phyloP scores from a whole-genome alignment of 331 rosid species.

The Cydonia oblonga region DNA sequence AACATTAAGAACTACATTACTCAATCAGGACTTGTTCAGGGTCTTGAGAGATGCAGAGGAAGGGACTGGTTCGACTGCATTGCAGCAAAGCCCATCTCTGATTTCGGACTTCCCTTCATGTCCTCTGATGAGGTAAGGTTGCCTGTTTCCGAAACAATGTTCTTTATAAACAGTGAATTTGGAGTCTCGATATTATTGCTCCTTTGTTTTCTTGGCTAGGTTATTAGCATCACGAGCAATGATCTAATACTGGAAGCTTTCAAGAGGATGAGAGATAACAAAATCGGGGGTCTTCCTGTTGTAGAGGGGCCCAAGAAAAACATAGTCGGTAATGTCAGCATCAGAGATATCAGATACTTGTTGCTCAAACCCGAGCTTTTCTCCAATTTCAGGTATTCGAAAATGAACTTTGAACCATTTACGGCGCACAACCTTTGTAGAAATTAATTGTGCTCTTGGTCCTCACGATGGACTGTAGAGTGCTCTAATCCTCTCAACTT shows the following conservation, averaged over 20 bases:
- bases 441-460: neutral
- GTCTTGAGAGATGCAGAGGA: slow-evolving; percentile 76
- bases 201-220: slow-evolving; percentile 32
- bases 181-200: slow-evolving; percentile 6
- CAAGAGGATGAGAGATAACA: slow-evolving; percentile 69
- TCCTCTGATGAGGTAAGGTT: slow-evolving; percentile 44
- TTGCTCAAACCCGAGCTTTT: slow-evolving; percentile 54
- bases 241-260: slow-evolving; percentile 82
- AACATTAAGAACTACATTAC: slow-evolving; percentile 72
- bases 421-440: neutral
- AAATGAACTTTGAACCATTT: neutral
- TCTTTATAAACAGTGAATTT: neutral
- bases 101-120: slow-evolving; percentile 88
- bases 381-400: slow-evolving; percentile 62
- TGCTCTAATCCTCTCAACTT: neutral
- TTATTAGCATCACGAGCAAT: slow-evolving; percentile 47
- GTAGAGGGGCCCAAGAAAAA: slow-evolving; percentile 57
- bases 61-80: slow-evolving; percentile 92
- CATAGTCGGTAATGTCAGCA: slow-evolving; percentile 69
- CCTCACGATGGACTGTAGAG: neutral
- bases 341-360: slow-evolving; percentile 61
- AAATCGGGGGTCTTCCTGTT: slow-evolving; percentile 78
- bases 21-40: slow-evolving; percentile 82
- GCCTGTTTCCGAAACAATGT: neutral
- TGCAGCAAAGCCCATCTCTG: slow-evolving; percentile 42